A percentile compares a stretch with the other conserved stretches of the same genome.
phyloP scores from a whole-genome alignment of 2,329 filamentous ascomycete genomes.

The Akanthomyces muscarius region DNA sequence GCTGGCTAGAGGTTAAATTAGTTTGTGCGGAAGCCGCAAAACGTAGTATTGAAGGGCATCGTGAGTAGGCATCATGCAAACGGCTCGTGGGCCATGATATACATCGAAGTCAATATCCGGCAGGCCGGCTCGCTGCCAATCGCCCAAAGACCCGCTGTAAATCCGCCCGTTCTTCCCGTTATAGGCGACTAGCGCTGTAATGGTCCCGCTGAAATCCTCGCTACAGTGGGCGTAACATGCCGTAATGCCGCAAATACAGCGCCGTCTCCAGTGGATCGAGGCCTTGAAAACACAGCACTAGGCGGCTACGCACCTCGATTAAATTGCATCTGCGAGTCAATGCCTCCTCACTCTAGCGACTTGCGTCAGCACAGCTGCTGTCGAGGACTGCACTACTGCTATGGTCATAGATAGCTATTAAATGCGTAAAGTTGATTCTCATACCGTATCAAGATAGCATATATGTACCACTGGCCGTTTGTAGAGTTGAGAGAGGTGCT shows the following conservation, averaged over 20 bases:
- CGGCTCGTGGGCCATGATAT: neutral
- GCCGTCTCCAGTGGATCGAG: neutral
- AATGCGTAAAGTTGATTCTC: too few species aligned
- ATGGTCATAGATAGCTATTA: too few species aligned
- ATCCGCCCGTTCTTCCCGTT: neutral
- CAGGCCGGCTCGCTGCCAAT: neutral
- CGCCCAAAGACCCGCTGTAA: neutral
- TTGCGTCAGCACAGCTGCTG: neutral
- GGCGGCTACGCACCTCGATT: neutral
- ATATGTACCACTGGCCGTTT: neutral
- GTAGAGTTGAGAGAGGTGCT: neutral
- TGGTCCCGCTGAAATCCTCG: neutral
- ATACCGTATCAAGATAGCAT: too few species aligned
- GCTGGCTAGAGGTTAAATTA: neutral
- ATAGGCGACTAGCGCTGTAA: neutral
- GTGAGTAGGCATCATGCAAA: neutral
- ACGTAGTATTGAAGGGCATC: neutral
- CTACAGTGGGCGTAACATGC: neutral
- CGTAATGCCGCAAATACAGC: neutral
- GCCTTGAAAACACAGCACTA: neutral
- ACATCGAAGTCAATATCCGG: neutral
- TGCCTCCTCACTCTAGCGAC: neutral
- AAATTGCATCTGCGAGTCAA: neutral
- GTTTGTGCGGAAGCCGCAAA: neutral
- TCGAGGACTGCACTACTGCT: too few species aligned